Base-by-base conservation (phyloP, 2,329 filamentous ascomycete species). In the Pseudogymnoascus sp. region DNA sequence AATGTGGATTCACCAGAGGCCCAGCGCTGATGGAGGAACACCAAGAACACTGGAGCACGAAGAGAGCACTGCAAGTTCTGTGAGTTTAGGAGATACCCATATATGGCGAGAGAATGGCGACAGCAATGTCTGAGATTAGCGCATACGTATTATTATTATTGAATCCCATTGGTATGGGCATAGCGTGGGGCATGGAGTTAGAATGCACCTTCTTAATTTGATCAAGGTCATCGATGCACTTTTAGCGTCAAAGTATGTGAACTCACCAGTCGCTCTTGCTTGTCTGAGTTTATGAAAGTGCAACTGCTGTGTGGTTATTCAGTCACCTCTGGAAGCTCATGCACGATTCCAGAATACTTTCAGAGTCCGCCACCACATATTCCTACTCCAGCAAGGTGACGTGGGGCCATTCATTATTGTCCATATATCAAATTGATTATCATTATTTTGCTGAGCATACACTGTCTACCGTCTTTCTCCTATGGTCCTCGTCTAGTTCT, bases 1-100 rank as follows among this genome's bases (percentile, higher is more conserved):
- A 69, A 82, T 88, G 0, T 92, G 89, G 89, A 85, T 92, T 62
- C 67, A 72, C 43, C 63, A 68, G 13, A 54, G 25, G 31, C 37
- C 37, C 13, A 25, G 14, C 63, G 31, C 28, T 11, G 19, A 13
- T 28, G 63, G 41, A 23, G 39, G 51, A 31, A 31, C 36, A 63
- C 28, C 62, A 25, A 14, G n/a, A 6, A 14, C 23, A 6, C 23
- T 62, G 25, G 36, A 41, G 2, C 6, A 64, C 36, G 73, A 74
- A 62, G 74, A 75, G 62, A 80, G 77, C 64, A 73, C 75, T 21
- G 73, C 77, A 43, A 81, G 79, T 66, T 77, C 77, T 23, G 69
- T 81, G 36, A 81, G 80, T 65, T 70, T 81, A 3, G 80, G 80
- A 3, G 80, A 82, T 69, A 81, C 80, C 10, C 79, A 82, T 68